Conservation (phyloP, 2,329 filamentous ascomycete species). For the Diaporthe eres region DNA sequence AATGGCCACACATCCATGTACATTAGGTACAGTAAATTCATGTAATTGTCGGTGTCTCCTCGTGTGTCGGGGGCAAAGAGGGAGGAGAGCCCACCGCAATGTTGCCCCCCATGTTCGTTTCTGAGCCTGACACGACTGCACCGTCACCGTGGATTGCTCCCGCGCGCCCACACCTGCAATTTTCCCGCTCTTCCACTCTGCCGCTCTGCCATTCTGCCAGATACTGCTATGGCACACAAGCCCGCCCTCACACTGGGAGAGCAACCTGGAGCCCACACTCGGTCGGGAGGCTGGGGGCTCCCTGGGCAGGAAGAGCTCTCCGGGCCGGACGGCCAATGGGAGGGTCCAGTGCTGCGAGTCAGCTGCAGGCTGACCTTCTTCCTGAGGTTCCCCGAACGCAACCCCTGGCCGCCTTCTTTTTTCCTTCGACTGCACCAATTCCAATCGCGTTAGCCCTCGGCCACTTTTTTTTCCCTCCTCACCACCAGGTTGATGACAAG, state of each 20-base stretch:
- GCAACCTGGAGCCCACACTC: background rate
- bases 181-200: background rate
- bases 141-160: background rate
- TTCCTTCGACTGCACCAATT: background rate
- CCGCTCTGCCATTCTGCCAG: background rate
- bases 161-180: background rate
- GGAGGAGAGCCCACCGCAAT: conserved; percentile 1
- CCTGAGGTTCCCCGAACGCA: conserved; percentile 37
- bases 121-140: conserved; percentile 12
- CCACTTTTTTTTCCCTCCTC: conserved; percentile 17
- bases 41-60: conserved; percentile 11
- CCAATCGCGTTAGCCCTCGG: conserved; percentile 30
- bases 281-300: conserved; percentile 28
- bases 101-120: conserved; percentile 12
- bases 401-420: conserved; percentile 30
- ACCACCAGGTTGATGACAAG: conserved; percentile 28
- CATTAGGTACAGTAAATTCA: background rate
- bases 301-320: conserved; percentile 25
- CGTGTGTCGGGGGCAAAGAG: background rate
- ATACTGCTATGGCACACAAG: background rate
- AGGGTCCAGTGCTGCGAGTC: conserved; percentile 27
- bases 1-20: conserved; percentile 12
- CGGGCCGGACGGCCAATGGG: conserved; percentile 26
- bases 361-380: conserved; percentile 39
- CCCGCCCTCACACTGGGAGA: too few relatives aligned